Evolutionary conservation across 345 rosid genomes (phyloP).

Genomic region (Kandelia obovata): DNA sequence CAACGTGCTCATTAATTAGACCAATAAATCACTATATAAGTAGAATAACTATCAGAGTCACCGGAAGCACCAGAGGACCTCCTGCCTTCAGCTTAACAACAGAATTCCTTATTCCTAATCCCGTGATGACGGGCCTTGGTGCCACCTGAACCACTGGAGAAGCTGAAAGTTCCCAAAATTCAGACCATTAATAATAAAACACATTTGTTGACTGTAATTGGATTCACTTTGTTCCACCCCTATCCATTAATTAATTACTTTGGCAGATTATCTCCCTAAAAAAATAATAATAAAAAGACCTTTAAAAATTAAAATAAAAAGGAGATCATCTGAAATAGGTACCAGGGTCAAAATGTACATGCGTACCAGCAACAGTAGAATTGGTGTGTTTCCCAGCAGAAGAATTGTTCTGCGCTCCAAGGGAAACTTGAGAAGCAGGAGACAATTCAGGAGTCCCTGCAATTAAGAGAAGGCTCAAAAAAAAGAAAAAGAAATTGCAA

Average conservation of each 20-base stretch:
- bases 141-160: constrained; percentile 44
- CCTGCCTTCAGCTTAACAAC: constrained; percentile 29
- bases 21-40: constrained; percentile 20
- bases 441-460: constrained; percentile 31
- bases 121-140: constrained; percentile 42
- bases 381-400: constrained; percentile 31
- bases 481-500: constrained; percentile 1
- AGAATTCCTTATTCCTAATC: constrained; percentile 32
- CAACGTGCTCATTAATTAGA: background rate
- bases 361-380: constrained; percentile 36
- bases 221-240: too few species aligned
- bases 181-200: too few species aligned
- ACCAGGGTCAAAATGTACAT: background rate
- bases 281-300: too few species aligned
- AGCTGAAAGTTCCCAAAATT: constrained; percentile 25
- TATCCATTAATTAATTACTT: too few species aligned
- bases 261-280: too few species aligned
- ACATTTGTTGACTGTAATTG: too few species aligned
- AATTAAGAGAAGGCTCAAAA: background rate
- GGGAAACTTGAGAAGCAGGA: constrained; percentile 44
- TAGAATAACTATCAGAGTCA: constrained; percentile 27
- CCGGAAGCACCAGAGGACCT: constrained; percentile 19
- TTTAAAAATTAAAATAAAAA: background rate
- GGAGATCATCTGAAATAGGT: background rate
- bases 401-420: constrained; percentile 9